A percentile compares a stretch with the other conserved stretches of the same genome.
Conservation (phyloP, 306 rosid genomes). For the Hippophae gyantsensis region DNA sequence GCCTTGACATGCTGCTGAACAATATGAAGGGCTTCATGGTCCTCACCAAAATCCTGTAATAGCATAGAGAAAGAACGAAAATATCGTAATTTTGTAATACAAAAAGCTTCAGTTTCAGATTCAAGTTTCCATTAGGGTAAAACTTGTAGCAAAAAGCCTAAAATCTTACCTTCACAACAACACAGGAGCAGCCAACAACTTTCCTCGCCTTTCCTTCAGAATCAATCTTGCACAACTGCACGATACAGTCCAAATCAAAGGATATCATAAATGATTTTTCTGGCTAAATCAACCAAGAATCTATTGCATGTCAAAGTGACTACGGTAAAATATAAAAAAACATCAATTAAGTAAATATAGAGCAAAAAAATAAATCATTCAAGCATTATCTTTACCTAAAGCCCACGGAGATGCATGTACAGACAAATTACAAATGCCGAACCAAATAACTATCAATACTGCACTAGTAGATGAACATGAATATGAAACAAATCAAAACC, state of each 20-base stretch:
- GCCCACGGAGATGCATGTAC: too few relatives aligned
- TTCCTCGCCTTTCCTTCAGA: constrained; percentile 80
- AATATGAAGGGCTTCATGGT: constrained; percentile 37
- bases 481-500: too few relatives aligned
- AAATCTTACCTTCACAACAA: constrained; percentile 62
- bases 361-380: too few relatives aligned
- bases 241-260: background rate
- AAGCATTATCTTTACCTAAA: too few relatives aligned
- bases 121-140: background rate
- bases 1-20: constrained; percentile 44
- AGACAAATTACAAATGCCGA: too few relatives aligned
- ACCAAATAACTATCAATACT: too few relatives aligned
- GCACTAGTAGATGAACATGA: too few relatives aligned
- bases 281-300: background rate
- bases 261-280: background rate
- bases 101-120: background rate
- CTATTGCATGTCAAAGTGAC: background rate
- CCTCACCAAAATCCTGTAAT: constrained; percentile 40
- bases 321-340: background rate
- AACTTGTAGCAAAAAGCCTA: background rate
- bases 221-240: constrained; percentile 75
- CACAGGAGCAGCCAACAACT: constrained; percentile 56
- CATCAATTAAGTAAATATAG: background rate
- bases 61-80: background rate
- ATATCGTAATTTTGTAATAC: background rate